Conservation (phyloP, 2,329 filamentous ascomycete species). For the Ceratocystis alfenasii region DNA sequence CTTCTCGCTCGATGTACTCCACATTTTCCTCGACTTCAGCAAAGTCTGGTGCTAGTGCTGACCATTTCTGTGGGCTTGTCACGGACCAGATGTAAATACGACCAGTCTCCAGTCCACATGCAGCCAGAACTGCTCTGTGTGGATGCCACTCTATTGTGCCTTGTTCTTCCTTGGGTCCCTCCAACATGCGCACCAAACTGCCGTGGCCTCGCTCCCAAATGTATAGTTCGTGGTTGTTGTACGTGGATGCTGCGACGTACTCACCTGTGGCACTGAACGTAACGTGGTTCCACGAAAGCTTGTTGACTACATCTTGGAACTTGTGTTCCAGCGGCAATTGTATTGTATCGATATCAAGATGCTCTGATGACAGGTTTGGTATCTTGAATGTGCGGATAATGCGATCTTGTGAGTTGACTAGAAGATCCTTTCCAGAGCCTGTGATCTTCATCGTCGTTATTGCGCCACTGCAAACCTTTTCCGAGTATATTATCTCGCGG, state of each 20-base stretch:
- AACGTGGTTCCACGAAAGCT: constrained; percentile 91
- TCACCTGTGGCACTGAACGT: constrained; percentile 90
- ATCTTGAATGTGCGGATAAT: constrained; percentile 88
- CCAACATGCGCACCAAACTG: constrained; percentile 89
- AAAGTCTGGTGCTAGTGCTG: constrained; percentile 90
- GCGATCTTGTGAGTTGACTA: constrained; percentile 87
- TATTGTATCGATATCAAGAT: constrained; percentile 73
- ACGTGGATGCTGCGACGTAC: constrained; percentile 91
- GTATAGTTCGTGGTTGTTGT: constrained; percentile 97
- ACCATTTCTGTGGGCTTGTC: constrained; percentile 91
- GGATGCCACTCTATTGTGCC: constrained; percentile 98
- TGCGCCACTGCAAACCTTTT: constrained; percentile 73
- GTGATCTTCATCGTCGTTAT: constrained; percentile 81
- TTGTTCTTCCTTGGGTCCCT: constrained; percentile 91
- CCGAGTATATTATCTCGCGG: constrained; percentile 75
- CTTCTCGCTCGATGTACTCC: constrained; percentile 87
- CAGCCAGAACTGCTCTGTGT: constrained; percentile 70
- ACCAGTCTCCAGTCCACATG: constrained; percentile 84
- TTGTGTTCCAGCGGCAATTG: constrained; percentile 91
- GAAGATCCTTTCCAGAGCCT: constrained; percentile 66
- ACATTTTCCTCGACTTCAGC: constrained; percentile 97
- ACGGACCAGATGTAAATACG: constrained; percentile 95
- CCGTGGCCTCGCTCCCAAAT: constrained; percentile 94
- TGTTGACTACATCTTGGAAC: constrained; percentile 94
- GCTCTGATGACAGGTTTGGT: constrained; percentile 57